Conservation (phyloP, 768 basidiomycete species). For the Rhodotorula kratochvilovae region DNA sequence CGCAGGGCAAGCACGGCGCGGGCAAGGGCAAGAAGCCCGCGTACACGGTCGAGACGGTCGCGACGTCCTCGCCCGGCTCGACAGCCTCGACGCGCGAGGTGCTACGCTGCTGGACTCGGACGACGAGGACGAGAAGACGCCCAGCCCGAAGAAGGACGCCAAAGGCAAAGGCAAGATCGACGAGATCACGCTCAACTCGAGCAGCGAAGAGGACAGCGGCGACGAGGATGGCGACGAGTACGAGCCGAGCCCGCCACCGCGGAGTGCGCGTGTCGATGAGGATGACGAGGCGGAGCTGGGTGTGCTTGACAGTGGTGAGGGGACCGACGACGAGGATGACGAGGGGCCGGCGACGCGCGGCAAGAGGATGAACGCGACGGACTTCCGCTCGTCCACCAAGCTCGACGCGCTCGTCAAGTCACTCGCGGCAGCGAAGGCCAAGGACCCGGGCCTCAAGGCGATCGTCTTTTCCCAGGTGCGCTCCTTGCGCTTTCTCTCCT, state of each 20-base stretch:
- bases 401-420: conserved; percentile 72
- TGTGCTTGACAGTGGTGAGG: not conserved
- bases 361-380: conserved; percentile 59
- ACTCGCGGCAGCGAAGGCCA: conserved; percentile 60
- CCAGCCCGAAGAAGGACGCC: conserved; percentile 10
- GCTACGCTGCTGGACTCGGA: conserved; percentile 29
- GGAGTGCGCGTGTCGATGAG: not conserved
- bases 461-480: conserved; percentile 66
- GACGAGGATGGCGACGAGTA: conserved; percentile 41
- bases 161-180: conserved; percentile 14
- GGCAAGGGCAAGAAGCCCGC: conserved; percentile 19
- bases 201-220: not conserved
- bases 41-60: conserved; percentile 21
- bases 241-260: conserved; percentile 20
- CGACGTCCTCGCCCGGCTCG: conserved; percentile 29
- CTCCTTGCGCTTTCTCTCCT: not conserved
- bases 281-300: not conserved
- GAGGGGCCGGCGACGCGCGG: not conserved
- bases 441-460: conserved; percentile 62
- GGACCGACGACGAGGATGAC: conserved; percentile 4
- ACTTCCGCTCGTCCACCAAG: conserved; percentile 87
- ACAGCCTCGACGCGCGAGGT: conserved; percentile 15
- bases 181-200: conserved; percentile 25
- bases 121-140: conserved; percentile 17
- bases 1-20: not conserved